Base-by-base conservation (phyloP, 2,329 filamentous ascomycete genomes). In the Cladosporium sp. region DNA sequence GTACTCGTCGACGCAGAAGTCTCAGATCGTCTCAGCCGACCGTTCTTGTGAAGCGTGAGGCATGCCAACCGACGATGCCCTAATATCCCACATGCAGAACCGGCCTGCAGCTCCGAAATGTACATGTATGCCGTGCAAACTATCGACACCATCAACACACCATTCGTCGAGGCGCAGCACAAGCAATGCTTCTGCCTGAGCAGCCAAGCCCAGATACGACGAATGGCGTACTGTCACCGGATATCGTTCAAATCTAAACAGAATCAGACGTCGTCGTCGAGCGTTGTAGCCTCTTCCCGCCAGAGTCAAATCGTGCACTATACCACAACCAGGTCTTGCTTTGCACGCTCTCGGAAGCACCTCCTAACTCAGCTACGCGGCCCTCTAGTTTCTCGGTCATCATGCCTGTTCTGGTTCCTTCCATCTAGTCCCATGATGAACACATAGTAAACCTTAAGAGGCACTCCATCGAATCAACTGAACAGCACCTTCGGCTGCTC, bases 301-400 rank as follows among this genome's bases (percentile, higher is more conserved):
- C 54, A 24, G 34, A 58, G 54, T 21, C 54, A 58, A 38, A 38
- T 5, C n/a, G 18, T 32, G 34, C 30, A 38, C 54, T 58, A 58
- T 36, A 34, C 54, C 34, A 36, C 30, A 38, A 58, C 32, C n/a
- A 58, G 54, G 54, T 26, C 54, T 58, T 58, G 54, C 54, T 34
- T 36, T 58, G 12, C 54, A 21, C 24, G 18, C 54, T 38, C 34
- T 38, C 54, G 54, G 54, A 36, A 24, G n/a, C 30, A 32, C 12
- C 30, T 58, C 54, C 54, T 58, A 58, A 58, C 32, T 38, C 54
- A 58, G 54, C 54, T 38, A 26, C 18, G 18, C 34, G 21, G 30
- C 54, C 30, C 32, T 58, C 30, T 14, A 24, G n/a, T 21, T n/a
- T 58, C 6, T 34, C 54, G 54, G 54, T 21, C 12, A 32, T 58